Evolutionary conservation across 2,329 filamentous ascomycete genomes (phyloP).

Genomic region (Geoglossum cookeanum): DNA sequence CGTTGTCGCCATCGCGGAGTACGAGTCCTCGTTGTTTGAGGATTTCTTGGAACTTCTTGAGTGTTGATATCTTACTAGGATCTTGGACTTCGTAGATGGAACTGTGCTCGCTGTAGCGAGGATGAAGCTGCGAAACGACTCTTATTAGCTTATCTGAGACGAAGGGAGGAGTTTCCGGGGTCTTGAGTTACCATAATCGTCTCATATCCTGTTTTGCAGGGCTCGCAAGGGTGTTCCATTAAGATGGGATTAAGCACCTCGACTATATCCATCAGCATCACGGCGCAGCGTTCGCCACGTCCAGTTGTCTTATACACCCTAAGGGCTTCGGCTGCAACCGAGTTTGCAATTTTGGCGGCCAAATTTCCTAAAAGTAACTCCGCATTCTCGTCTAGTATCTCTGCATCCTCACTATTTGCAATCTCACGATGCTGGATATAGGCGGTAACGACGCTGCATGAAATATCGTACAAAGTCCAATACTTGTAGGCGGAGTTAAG

Average conservation of each 20-base stretch:
- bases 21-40: background rate
- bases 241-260: constrained; percentile 1
- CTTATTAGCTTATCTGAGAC: background rate
- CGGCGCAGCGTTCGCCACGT: background rate
- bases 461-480: constrained; percentile 1
- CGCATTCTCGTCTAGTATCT: background rate
- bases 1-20: background rate
- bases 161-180: background rate
- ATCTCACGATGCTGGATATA: background rate
- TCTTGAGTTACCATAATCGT: background rate
- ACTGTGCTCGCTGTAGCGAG: background rate
- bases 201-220: background rate
- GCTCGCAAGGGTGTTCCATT: no score
- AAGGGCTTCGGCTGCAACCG: background rate
- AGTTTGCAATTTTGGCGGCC: background rate
- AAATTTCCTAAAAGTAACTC: background rate
- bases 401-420: background rate
- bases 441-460: background rate
- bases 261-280: background rate
- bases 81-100: background rate
- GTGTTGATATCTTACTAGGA: background rate
- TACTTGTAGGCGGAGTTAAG: background rate
- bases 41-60: background rate
- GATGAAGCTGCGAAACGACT: background rate
- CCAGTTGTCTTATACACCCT: background rate